Evolutionary conservation across 768 basidiomycete species (phyloP).

Genomic region (Leccinum disarticulatum): DNA sequence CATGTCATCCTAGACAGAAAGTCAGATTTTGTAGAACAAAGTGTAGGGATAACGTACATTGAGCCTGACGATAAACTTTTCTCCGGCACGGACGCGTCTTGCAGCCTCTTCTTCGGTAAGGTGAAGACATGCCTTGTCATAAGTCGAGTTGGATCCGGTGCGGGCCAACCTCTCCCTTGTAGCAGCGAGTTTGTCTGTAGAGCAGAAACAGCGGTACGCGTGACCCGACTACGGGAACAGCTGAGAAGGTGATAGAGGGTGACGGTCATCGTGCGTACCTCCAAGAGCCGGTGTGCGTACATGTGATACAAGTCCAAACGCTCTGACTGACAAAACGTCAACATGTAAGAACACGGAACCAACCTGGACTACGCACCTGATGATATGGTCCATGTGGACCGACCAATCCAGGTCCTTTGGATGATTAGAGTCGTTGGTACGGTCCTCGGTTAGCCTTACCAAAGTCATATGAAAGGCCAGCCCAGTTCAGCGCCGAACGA

Average conservation of each 20-base stretch:
- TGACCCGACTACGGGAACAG: conserved; percentile 60
- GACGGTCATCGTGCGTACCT: conserved; percentile 44
- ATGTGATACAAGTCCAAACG: conserved; percentile 80
- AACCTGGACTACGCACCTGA: conserved; percentile 50
- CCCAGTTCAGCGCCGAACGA: conserved; percentile 78
- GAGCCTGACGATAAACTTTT: conserved; percentile 81
- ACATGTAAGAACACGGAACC: not conserved
- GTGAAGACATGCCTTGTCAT: conserved; percentile 87
- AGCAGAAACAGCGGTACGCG: conserved; percentile 96
- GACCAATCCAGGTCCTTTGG: conserved; percentile 69
- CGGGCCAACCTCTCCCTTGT: conserved; percentile 72
- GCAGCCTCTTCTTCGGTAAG: conserved; percentile 84
- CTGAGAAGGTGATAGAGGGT: not conserved
- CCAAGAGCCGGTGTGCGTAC: conserved; percentile 72
- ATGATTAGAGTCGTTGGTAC: conserved; percentile 4
- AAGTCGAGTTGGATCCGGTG: conserved; percentile 73
- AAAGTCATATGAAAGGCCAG: conserved; percentile 87
- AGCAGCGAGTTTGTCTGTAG: conserved; percentile 62
- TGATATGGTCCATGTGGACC: conserved; percentile 85
- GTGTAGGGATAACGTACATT: conserved; percentile 56
- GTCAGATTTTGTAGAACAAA: not conserved
- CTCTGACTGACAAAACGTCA: conserved; percentile 64
- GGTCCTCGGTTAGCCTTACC: conserved; percentile 46
- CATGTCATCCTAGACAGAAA: conserved; percentile 50
- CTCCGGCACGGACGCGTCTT: conserved; percentile 68